phyloP scores from a whole-genome alignment of 371 early-diverging fungal species.

The Mortierella sp. region DNA sequence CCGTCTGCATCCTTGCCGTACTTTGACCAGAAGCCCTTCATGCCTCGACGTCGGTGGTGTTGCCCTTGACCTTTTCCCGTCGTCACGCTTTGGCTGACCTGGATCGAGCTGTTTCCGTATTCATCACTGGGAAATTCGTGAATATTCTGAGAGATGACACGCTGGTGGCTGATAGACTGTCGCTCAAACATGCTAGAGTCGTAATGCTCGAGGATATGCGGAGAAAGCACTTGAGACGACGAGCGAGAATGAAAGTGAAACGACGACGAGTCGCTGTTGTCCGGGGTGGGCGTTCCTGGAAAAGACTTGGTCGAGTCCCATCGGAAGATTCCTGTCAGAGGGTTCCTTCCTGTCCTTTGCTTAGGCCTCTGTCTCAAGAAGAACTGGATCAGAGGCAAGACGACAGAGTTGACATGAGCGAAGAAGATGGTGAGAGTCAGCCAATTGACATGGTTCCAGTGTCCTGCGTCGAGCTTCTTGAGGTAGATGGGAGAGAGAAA shows the following conservation, averaged over 20 bases:
- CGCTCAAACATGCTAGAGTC: slow-evolving; percentile 22
- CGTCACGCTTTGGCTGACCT: background rate
- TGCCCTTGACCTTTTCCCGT: background rate
- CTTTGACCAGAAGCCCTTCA: slow-evolving; percentile 52
- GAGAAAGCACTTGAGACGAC: slow-evolving; percentile 21
- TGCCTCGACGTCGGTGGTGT: slow-evolving; percentile 22
- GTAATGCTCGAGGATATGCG: slow-evolving; percentile 5
- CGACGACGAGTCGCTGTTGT: slow-evolving; percentile 36
- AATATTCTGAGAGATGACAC: background rate
- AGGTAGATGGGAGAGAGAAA: slow-evolving; percentile 48
- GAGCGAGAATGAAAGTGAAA: slow-evolving; percentile 15
- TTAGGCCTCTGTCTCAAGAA: slow-evolving; percentile 41
- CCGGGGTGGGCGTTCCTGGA: slow-evolving; percentile 23
- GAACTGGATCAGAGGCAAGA: slow-evolving; percentile 47
- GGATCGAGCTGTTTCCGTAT: background rate
- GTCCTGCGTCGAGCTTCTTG: slow-evolving; percentile 43
- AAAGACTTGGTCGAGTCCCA: slow-evolving; percentile 40
- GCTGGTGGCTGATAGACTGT: slow-evolving; percentile 16
- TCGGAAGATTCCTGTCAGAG: slow-evolving; percentile 35
- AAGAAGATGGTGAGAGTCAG: slow-evolving; percentile 38
- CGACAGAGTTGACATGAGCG: slow-evolving; percentile 42
- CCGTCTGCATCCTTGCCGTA: slow-evolving; percentile 49
- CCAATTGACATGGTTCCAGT: slow-evolving; percentile 57
- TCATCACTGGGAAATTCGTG: background rate
- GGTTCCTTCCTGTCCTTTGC: slow-evolving; percentile 4